phyloP scores from a whole-genome alignment of 805 yeast species.

The Metschnikowia matae region DNA sequence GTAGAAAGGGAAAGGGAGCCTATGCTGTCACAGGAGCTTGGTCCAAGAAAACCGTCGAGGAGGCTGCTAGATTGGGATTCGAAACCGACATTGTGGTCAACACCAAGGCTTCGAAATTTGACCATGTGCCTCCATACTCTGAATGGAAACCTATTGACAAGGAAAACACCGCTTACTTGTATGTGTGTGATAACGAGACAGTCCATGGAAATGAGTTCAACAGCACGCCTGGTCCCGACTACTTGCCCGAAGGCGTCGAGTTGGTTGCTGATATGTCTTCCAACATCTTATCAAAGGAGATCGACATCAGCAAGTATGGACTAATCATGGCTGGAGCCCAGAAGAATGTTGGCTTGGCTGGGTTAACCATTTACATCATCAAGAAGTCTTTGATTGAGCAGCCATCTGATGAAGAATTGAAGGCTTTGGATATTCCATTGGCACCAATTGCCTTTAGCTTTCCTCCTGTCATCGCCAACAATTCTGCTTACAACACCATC shows the following conservation, averaged over 20 bases:
- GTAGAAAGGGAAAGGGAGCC: slow-evolving; percentile 74
- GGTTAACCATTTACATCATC: slow-evolving; percentile 86
- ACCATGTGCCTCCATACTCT: slow-evolving; percentile 58
- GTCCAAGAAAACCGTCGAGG: slow-evolving; percentile 86
- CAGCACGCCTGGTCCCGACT: slow-evolving; percentile 46
- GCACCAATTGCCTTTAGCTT: slow-evolving; percentile 87
- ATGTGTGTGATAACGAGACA: slow-evolving; percentile 95
- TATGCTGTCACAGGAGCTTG: slow-evolving; percentile 91
- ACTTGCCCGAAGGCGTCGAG: slow-evolving; percentile 65
- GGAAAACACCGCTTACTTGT: slow-evolving; percentile 75
- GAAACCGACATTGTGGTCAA: slow-evolving; percentile 67
- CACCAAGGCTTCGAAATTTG: slow-evolving; percentile 57
- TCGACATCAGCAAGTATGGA: slow-evolving; percentile 84
- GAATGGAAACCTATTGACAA: slow-evolving; percentile 59
- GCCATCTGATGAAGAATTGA: slow-evolving; percentile 59
- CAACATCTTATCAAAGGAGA: slow-evolving; percentile 73
- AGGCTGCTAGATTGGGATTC: slow-evolving; percentile 78
- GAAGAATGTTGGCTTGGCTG: slow-evolving; percentile 96
- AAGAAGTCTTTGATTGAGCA: slow-evolving; percentile 73
- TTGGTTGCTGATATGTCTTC: slow-evolving; percentile 95
- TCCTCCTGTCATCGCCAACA: slow-evolving; percentile 80
- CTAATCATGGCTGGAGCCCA: slow-evolving; percentile 97
- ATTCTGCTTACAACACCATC: slow-evolving; percentile 92
- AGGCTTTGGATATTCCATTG: slow-evolving; percentile 61
- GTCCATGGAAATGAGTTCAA: slow-evolving; percentile 89